Conservation (phyloP, 2,329 filamentous ascomycete species). For the Trichophyton mentagrophytes region DNA sequence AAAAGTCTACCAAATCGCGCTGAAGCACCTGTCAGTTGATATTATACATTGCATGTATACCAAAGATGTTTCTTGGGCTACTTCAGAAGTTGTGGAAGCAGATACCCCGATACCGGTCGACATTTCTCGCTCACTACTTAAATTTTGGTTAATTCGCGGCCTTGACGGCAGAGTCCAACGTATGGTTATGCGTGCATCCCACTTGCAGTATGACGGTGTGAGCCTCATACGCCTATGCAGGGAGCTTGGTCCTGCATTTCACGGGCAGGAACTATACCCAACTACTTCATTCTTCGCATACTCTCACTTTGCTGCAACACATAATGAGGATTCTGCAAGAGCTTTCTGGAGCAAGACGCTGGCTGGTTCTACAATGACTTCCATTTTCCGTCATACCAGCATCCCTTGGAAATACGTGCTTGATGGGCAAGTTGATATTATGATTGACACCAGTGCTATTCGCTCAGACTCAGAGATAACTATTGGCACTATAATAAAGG, state of each 20-base stretch:
- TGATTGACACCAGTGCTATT: not conserved
- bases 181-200: conserved; percentile 47
- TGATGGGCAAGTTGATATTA: not conserved
- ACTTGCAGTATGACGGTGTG: conserved; percentile 53
- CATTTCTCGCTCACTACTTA: not conserved
- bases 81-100: not conserved
- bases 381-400: not conserved
- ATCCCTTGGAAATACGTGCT: not conserved
- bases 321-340: not conserved
- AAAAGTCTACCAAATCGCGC: not conserved
- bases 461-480: not conserved
- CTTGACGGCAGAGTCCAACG: conserved; percentile 10
- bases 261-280: not conserved
- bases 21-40: not conserved
- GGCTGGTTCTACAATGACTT: not conserved
- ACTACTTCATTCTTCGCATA: not conserved
- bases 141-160: not conserved
- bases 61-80: not conserved
- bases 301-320: not conserved
- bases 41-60: not conserved
- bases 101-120: not conserved
- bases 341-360: not conserved
- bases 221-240: conserved; percentile 38
- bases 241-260: not conserved
- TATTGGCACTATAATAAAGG: conserved; percentile 5